Base-by-base conservation (phyloP, 768 basidiomycete species). In the Royoungia palumana region DNA sequence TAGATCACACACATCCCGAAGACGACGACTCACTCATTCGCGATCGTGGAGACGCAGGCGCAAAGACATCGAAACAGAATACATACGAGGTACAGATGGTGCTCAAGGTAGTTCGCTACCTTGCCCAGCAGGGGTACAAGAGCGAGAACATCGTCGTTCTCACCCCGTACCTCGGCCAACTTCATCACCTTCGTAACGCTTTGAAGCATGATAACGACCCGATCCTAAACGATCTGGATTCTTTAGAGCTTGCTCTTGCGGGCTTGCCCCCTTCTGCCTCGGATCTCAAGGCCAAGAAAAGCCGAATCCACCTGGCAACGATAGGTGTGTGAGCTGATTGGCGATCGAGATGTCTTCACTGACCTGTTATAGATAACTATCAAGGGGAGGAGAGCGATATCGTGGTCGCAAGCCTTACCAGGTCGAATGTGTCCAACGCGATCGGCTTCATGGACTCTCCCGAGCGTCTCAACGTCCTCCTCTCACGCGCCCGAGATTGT, bases 301-400 rank as follows among this genome's bases (percentile, higher is more conserved):
- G n/a, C 5, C 37, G 44, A 1, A 67, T 87, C 19, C 75, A 78
- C n/a, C 60, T 87, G 2, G 79, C 83, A 0, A 87, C 85, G 0
- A 85, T 87, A 10, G 85, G 85, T 83, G 48, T 21, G 70, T 1
- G 16, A 35, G 4, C 5, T 35, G 11, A 1, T 2, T 12, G 6
- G 38, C 5, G 20, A 10, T 32, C n/a, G 3, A 11, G 28, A 16
- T 10, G 17, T 6, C 3, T 6, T 36, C 17, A 22, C 34, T n/a
- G 9, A 12, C 5, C 3, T 12, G n/a, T 12, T 16, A 10, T 46
- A 86, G 85, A 87, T 51, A 87, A 87, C 56, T 87, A 85, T 51
- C 85, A 87, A 55, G 85, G 85, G 10, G 85, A 87, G 56, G 85
- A 87, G 59, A 80, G 81, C 44, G 75, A 86, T 21, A 80, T 88